Base-by-base conservation (phyloP, 208 protist genomes). In the Porcisia hertigi region DNA sequence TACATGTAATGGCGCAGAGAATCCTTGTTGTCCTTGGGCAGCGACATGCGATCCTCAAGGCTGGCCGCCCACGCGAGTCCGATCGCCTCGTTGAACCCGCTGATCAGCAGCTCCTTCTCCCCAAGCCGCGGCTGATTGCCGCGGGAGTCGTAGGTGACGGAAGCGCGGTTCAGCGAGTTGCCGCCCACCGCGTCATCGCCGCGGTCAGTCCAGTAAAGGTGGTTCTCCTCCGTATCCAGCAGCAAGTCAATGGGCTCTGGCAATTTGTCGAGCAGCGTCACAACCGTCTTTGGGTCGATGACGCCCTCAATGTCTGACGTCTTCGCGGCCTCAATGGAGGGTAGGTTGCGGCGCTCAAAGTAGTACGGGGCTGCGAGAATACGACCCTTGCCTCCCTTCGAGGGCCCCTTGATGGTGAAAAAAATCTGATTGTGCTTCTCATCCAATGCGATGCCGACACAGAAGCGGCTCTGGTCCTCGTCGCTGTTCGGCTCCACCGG, bases 201-300 rank as follows among this genome's bases (percentile, higher is more conserved):
- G 53, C 85, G 85, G 65, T 86, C 81, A 3, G 85, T 85, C 85
- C 85, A 88, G 78, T 88, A 88, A 39, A 88, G 85, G 36, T 70
- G 78, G 62, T 62, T 47, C 39, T 71, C 73, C 49, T 79, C 23
- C 3, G 53, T n/a, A 67, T 88, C 85, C 7, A 86, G 43, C 30
- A 86, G 75, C 62, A 88, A 69, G 36, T 88, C 85, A 55, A 88
- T 81, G 23, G 85, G 85, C 76, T 88, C 85, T 14, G 81, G 81
- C 65, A 86, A 73, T 30, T 83, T 41, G 54, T 78, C 70, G 23
- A 70, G 69, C 69, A 86, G 64, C 36, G 73, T 75, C 64, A 76
- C 70, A 6, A 84, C 79, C 36, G 25, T 30, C 54, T n/a, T 58
- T 4, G 81, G 69, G 58, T 85, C 78, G 25, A 88, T 76, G 54